Base-by-base conservation (phyloP, 495 filamentous ascomycete genomes). In the Astrothelium subdiscretum region DNA sequence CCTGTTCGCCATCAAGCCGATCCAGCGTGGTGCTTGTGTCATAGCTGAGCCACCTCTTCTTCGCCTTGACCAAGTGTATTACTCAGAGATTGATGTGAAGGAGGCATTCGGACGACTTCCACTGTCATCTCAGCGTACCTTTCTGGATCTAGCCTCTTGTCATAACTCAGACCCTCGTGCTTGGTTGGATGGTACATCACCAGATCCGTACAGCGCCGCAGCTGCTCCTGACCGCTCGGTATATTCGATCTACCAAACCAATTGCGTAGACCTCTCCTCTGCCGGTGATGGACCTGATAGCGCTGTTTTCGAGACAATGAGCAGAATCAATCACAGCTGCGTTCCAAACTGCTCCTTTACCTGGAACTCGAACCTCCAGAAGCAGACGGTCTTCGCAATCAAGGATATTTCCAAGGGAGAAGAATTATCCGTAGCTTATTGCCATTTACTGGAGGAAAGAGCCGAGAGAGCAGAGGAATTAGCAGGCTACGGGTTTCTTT, bases 31-130 rank as follows among this genome's bases (percentile, higher is more conserved):
- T 3, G 59, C 59, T n/a, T 81, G 83, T 15, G 79, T 85, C 40
- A 74, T 91, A 3, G 83, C 85, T 59, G 85, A 94, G 62, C 81
- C 85, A 0, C 82, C 90, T 57, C 76, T 77, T 59, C 77, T 94
- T 29, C 76, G 86, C 54, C 72, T 85, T 18, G 79, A 80, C 38
- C 86, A 84, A 61, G 83, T 81, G 27, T 82, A 87, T 1, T 66
- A 70, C 40, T 58, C 40, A 31, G 31, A 48, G 2, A 43, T 6
- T 10, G 67, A 68, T 38, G 63, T 74, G 58, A 32, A 69, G 31
- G 60, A 38, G 10, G 59, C 58, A 8, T 67, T 68, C 59, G 51
- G 61, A 10, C 62, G 66, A 35, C 68, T 71, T 11, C 62, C 67
- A 2, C 24, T 61, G 0, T 29, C 22, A 3, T 54, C 48, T 29